Evolutionary conservation across 2,329 filamentous ascomycete species (phyloP), one percentile per base, ranked within the genome.

Genomic region (Phaeosphaeriaceae sp.): DNA sequence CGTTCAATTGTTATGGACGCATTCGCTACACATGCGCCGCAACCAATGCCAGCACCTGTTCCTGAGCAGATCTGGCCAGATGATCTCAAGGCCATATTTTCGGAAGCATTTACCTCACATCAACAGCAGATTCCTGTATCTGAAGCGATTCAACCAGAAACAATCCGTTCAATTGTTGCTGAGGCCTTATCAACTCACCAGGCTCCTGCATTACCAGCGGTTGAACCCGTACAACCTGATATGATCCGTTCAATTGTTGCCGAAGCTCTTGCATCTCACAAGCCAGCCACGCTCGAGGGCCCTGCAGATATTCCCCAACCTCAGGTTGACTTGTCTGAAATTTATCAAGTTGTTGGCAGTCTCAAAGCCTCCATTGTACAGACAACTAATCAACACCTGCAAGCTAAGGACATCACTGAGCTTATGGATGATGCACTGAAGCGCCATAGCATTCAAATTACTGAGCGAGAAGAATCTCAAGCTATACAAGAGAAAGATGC

Each of bases 51-150:
- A n/a, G 38, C 58, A 20, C 59, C 64, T 26, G 61, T 61, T 4
- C 61, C 61, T 7, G 66, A 67, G 49, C 67, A 66, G 26, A 67
- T 70, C 34, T 61, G 60, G 59, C 66, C 64, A 7, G 67, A 70
- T 32, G 63, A 64, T 36, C 89, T 97, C 60, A 77, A 75, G 52
- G 61, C 67, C 16, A 74, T 76, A 33, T 68, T 80, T 11, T 71
- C 90, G 9, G 84, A 89, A 60, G 88, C 87, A 1, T 74, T 96
- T 23, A 70, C 75, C 15, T 67, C 75, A 37, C 77, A 74, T 36
- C 30, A 39, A 42, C 51, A 55, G 17, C 51, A 56, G 20, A 46
- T 44, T 11, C 46, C 55, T 33, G 45, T 41, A 26, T 21, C 45
- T 12, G 63, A 67, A 21, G 45, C 56, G 3, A 38, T 67, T 20